phyloP scores from a whole-genome alignment of 2,329 filamentous ascomycete species.

The Aureobasidium lini region DNA sequence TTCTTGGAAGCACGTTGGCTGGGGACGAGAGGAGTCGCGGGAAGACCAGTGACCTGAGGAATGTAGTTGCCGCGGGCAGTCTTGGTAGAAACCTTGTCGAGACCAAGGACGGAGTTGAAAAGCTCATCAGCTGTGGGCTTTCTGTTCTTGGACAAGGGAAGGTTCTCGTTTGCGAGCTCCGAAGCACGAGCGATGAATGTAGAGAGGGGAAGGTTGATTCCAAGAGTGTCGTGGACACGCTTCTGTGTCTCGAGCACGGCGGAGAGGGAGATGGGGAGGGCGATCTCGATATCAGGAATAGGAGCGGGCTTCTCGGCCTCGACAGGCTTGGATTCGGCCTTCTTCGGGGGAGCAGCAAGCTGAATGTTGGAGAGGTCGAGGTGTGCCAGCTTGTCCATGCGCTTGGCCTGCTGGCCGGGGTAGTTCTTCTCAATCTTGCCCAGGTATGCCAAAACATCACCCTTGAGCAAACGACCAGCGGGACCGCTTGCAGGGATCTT shows the following conservation, averaged over 20 bases:
- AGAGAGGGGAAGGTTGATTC: slow-evolving; percentile 73
- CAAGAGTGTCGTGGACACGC: slow-evolving; percentile 68
- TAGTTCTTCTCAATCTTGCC: slow-evolving; percentile 68
- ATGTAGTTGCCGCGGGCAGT: slow-evolving; percentile 58
- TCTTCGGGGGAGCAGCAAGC: slow-evolving; percentile 48
- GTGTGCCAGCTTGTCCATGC: slow-evolving; percentile 68
- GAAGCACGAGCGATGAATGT: slow-evolving; percentile 81
- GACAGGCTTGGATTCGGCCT: slow-evolving; percentile 40
- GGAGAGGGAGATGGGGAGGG: slow-evolving; percentile 68
- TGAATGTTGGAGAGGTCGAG: slow-evolving; percentile 96
- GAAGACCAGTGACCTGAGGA: slow-evolving; percentile 60
- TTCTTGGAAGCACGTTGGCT: slow-evolving; percentile 34
- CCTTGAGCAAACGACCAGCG: slow-evolving; percentile 82
- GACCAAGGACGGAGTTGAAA: slow-evolving; percentile 80
- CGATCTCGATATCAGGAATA: slow-evolving; percentile 50
- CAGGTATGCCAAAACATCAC: slow-evolving; percentile 85
- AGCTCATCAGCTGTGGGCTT: slow-evolving; percentile 71
- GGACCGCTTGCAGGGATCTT: slow-evolving; percentile 86
- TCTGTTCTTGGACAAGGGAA: slow-evolving; percentile 59
- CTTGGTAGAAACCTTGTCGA: slow-evolving; percentile 41
- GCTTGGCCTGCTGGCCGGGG: slow-evolving; percentile 61
- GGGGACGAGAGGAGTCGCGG: slow-evolving; percentile 33
- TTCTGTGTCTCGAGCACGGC: slow-evolving; percentile 75
- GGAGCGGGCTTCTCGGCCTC: slow-evolving; percentile 35
- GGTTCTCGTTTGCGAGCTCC: slow-evolving; percentile 77